phyloP scores from a whole-genome alignment of 2,329 filamentous ascomycete species.

The Scytalidium sp. region DNA sequence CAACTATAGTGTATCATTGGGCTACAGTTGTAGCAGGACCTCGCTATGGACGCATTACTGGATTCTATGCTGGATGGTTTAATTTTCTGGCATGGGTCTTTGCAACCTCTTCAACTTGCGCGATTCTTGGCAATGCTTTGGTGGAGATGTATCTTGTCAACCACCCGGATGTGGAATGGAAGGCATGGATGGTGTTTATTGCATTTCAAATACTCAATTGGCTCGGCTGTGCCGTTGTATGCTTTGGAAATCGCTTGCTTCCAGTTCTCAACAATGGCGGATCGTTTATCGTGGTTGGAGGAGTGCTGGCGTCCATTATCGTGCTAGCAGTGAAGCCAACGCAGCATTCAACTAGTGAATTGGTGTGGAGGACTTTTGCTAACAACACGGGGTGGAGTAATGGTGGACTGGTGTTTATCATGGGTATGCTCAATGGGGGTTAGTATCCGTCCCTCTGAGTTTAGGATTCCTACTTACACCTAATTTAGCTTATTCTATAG shows the following conservation, averaged over 20 bases:
- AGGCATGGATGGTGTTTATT: slow-evolving; percentile 42
- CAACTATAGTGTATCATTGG: slow-evolving; percentile 44
- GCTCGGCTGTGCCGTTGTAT: slow-evolving; percentile 34
- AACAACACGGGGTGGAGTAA: slow-evolving; percentile 43
- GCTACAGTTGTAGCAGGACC: slow-evolving; percentile 45
- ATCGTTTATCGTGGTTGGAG: slow-evolving; percentile 48
- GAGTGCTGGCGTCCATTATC: slow-evolving; percentile 52
- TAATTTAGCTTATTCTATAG: slow-evolving; percentile 56
- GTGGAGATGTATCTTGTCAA: slow-evolving; percentile 16
- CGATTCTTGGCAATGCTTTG: slow-evolving; percentile 9
- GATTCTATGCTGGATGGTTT: slow-evolving; percentile 51
- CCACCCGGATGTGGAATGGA: slow-evolving; percentile 28
- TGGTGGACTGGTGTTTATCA: slow-evolving; percentile 55
- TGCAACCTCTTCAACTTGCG: slow-evolving; percentile 24
- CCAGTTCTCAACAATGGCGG: slow-evolving; percentile 53
- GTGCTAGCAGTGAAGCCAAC: slow-evolving; percentile 53
- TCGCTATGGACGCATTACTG: slow-evolving; percentile 38
- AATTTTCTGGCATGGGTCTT: slow-evolving; percentile 50
- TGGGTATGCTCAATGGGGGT: slow-evolving; percentile 60
- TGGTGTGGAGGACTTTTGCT: slow-evolving; percentile 42
- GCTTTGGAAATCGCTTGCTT: slow-evolving; percentile 24
- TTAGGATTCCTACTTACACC: too few relatives aligned
- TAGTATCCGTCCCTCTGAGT: too few relatives aligned
- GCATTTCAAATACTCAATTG: slow-evolving; percentile 38
- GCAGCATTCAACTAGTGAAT: slow-evolving; percentile 35